These are phyloP conservation scores for Stellera chamaejasme DNA, from an alignment of 345 rosid species.

Conservation along the genomic window DNA sequence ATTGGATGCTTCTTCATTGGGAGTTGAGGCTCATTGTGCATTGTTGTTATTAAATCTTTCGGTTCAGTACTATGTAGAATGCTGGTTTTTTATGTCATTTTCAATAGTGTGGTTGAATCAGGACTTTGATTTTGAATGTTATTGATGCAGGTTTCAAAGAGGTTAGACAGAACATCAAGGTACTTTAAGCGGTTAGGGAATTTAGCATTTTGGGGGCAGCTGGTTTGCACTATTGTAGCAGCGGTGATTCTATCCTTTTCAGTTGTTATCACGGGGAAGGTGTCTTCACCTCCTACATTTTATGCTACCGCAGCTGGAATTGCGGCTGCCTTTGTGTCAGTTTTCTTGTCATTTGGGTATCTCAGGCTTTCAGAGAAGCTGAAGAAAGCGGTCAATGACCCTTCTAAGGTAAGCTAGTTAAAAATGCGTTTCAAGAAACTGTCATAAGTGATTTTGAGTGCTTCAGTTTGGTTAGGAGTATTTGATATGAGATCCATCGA, in stretches of 20 bases:
- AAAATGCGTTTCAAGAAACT: neutral
- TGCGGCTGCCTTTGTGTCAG: slow-evolving; percentile 80
- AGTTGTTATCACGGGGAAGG: slow-evolving; percentile 62
- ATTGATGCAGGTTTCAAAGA: slow-evolving; percentile 70
- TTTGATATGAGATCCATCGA: neutral
- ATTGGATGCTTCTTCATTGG: no score
- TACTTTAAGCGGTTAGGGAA: slow-evolving; percentile 82
- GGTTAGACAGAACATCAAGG: slow-evolving; percentile 87
- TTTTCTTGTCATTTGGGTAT: slow-evolving; percentile 95
- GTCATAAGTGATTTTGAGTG: neutral
- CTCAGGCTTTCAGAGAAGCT: slow-evolving; percentile 86
- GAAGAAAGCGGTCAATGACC: slow-evolving; percentile 60
- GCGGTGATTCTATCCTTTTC: slow-evolving; percentile 91
- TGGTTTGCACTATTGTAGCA: slow-evolving; percentile 71
- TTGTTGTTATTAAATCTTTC: no score
- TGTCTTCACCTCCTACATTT: slow-evolving; percentile 76
- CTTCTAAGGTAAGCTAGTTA: slow-evolving; percentile 61
- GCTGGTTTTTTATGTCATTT: no score
- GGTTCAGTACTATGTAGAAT: no score
- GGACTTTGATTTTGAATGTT: slow-evolving; percentile 4
- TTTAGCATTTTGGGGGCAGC: slow-evolving; percentile 97
- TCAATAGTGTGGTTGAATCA: neutral
- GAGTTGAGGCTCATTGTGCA: no score
- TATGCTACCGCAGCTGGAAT: slow-evolving; percentile 88
- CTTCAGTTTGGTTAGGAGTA: no score